Conservation (phyloP, 371 early-diverging fungal genomes). For the Mortierella sp. region DNA sequence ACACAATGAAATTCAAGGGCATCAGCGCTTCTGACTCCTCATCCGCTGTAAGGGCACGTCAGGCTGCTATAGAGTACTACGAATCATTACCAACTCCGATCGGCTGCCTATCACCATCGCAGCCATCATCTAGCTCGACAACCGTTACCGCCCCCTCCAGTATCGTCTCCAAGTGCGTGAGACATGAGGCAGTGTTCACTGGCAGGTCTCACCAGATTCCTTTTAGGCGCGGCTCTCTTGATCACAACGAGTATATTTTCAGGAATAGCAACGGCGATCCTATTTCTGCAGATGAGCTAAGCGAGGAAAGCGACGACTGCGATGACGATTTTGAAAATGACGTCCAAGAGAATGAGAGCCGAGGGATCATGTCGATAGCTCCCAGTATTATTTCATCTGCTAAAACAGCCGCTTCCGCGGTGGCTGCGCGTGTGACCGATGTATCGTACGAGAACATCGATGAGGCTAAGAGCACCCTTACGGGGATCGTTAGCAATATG, state of each 20-base stretch:
- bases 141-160: not conserved
- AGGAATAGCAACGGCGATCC: slow-evolving; percentile 7
- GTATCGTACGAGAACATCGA: slow-evolving; percentile 22
- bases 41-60: slow-evolving; percentile 12
- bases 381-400: slow-evolving; percentile 17
- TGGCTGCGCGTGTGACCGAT: slow-evolving; percentile 16
- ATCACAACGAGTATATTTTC: slow-evolving; percentile 23
- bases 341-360: not conserved
- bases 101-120: not conserved
- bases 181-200: not conserved
- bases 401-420: slow-evolving; percentile 13
- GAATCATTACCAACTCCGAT: not conserved
- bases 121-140: not conserved
- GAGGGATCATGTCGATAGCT: slow-evolving; percentile 1
- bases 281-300: slow-evolving; percentile 4
- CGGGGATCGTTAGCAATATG: slow-evolving; percentile 5
- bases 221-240: not conserved
- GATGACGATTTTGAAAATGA: not conserved
- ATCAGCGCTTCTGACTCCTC: slow-evolving; percentile 1
- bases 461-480: slow-evolving; percentile 2
- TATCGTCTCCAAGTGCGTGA: not conserved
- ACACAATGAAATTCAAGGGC: too few species aligned
- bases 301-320: not conserved
- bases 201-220: not conserved
- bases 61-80: slow-evolving; percentile 17